Conservation (phyloP, 371 early-diverging fungal species). For the Syncephalastrum contaminatum region DNA sequence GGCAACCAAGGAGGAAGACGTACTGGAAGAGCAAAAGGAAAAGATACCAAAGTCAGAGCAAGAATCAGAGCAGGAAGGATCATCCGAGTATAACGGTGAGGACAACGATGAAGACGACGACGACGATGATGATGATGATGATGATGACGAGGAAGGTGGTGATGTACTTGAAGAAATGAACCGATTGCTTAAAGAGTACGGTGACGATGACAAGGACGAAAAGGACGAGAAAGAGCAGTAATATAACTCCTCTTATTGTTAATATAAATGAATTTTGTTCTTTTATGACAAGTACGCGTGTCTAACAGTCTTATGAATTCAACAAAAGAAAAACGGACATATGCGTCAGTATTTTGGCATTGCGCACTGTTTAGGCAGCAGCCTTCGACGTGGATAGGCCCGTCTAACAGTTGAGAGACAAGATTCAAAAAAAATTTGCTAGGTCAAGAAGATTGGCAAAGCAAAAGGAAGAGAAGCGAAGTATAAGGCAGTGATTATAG, state of each 20-base stretch:
- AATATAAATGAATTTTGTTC: too few relatives aligned
- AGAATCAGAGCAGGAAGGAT: constrained; percentile 45
- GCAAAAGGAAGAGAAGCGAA: too few relatives aligned
- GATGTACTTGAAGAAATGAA: constrained; percentile 27
- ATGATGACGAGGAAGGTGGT: constrained; percentile 13
- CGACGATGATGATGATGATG: constrained; percentile 32
- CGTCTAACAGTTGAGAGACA: too few relatives aligned
- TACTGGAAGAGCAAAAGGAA: constrained; percentile 10
- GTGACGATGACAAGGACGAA: constrained; percentile 22
- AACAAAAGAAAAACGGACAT: too few relatives aligned
- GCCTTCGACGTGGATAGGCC: too few relatives aligned
- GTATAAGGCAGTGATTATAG: too few relatives aligned
- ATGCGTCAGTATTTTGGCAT: too few relatives aligned
- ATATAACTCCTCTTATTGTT: neutral
- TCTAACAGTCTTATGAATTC: too few relatives aligned
- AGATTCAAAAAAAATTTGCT: too few relatives aligned
- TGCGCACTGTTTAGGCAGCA: too few relatives aligned
- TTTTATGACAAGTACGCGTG: too few relatives aligned
- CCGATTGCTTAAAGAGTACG: constrained; percentile 19
- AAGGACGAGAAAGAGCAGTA: constrained; percentile 26
- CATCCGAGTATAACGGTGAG: constrained; percentile 37
- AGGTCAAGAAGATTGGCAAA: too few relatives aligned
- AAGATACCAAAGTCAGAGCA: neutral
- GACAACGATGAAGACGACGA: constrained; percentile 58
- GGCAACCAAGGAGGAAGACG: constrained; percentile 4